Conservation (phyloP, 2,329 filamentous ascomycete genomes). For the Clonostachys chloroleuca region DNA sequence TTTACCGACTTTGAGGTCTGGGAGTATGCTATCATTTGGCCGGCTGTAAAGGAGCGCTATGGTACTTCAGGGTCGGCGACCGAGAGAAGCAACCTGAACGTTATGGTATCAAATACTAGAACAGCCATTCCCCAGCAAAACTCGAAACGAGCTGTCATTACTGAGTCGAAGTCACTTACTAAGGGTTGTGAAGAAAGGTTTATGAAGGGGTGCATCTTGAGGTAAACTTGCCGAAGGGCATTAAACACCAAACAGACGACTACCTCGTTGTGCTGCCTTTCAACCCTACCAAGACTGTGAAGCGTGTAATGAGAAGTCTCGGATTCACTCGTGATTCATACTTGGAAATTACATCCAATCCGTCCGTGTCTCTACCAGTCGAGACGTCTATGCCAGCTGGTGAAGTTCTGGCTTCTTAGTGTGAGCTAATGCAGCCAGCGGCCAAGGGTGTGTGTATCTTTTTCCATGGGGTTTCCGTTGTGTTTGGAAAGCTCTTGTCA, state of each 20-base stretch:
- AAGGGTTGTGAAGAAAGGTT: constrained; percentile 42
- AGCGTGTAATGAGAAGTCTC: neutral
- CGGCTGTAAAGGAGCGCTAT: constrained; percentile 23
- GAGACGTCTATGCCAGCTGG: constrained; percentile 49
- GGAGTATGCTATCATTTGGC: constrained; percentile 46
- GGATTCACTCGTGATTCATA: neutral
- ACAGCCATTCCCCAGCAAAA: constrained; percentile 53
- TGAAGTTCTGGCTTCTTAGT: constrained; percentile 59
- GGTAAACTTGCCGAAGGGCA: constrained; percentile 24
- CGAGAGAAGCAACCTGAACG: constrained; percentile 12
- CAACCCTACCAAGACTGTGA: neutral
- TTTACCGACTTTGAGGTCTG: constrained; percentile 59
- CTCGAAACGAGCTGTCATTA: constrained; percentile 52
- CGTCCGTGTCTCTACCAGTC: constrained; percentile 42
- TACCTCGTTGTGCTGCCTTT: neutral
- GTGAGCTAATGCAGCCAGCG: neutral
- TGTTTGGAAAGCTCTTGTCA: neutral
- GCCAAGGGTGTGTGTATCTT: neutral
- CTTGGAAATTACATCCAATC: constrained; percentile 40
- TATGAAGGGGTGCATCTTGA: constrained; percentile 58
- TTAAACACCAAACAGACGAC: neutral
- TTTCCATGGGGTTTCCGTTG: neutral
- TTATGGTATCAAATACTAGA: constrained; percentile 46
- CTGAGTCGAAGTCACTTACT: constrained; percentile 46
- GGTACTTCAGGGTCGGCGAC: constrained; percentile 30